These are phyloP conservation scores for Plasmodium vivax DNA, from an alignment of 169 alveolate genomes.

Conservation along the genomic window DNA sequence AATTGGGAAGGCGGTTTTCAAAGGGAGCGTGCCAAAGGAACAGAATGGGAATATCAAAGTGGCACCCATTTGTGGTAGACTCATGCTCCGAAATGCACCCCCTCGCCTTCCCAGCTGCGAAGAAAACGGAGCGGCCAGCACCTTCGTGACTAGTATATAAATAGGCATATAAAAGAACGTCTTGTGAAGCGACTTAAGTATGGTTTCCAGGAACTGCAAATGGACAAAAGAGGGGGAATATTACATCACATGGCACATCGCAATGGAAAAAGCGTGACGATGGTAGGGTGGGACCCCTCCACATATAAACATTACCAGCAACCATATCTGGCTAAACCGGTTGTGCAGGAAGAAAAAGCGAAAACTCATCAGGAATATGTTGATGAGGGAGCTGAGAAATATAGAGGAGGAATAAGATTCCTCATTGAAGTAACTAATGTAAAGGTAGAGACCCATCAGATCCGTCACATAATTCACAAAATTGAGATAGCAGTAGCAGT, in stretches of 20 bases:
- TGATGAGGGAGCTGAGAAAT: constrained; percentile 32
- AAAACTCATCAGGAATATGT: constrained; percentile 26
- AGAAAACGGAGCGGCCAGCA: background rate
- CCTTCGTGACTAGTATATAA: constrained; percentile 73
- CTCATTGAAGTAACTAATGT: constrained; percentile 61
- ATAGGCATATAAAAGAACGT: constrained; percentile 72
- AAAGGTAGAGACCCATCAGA: constrained; percentile 54
- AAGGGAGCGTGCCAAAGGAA: background rate
- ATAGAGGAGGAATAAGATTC: constrained; percentile 61
- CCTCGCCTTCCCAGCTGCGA: background rate
- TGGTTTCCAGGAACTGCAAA: constrained; percentile 70
- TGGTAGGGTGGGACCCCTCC: background rate
- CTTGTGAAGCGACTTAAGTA: constrained; percentile 60
- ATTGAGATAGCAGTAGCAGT: constrained; percentile 53
- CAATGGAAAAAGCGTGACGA: background rate
- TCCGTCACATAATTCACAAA: constrained; percentile 54
- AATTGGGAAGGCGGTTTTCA: background rate
- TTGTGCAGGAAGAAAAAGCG: constrained; percentile 44
- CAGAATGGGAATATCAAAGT: background rate
- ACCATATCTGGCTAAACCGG: constrained; percentile 14
- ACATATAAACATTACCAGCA: constrained; percentile 28
- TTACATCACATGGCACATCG: background rate
- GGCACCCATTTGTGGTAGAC: background rate
- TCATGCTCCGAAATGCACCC: background rate
- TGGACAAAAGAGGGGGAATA: background rate